Conservation (phyloP, 768 basidiomycete genomes). For the Naganishia friedmannii region DNA sequence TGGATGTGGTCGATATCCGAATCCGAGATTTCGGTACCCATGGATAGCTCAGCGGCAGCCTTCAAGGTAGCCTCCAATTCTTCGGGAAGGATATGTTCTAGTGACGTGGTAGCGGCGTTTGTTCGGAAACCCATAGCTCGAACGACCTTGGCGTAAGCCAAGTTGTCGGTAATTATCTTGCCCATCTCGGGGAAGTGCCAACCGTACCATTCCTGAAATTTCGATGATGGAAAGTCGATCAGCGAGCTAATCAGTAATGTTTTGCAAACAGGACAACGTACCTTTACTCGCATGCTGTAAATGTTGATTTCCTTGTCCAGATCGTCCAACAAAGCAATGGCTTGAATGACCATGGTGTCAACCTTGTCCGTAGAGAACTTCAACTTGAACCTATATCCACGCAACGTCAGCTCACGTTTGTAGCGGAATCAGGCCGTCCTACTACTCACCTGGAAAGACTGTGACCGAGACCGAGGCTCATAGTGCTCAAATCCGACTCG, state of each 20-base stretch:
- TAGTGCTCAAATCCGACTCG: conserved; percentile 76
- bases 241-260: background rate
- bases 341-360: conserved; percentile 99
- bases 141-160: conserved; percentile 93
- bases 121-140: conserved; percentile 96
- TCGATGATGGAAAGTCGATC: background rate
- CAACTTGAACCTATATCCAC: conserved; percentile 75
- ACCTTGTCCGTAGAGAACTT: conserved; percentile 99
- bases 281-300: conserved; percentile 98
- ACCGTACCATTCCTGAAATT: conserved; percentile 92
- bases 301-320: conserved; percentile 99
- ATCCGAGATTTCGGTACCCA: conserved; percentile 99
- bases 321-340: conserved; percentile 94
- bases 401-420: background rate
- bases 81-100: conserved; percentile 88
- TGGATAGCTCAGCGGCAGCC: conserved; percentile 93
- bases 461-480: conserved; percentile 96
- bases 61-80: conserved; percentile 93
- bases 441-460: conserved; percentile 78
- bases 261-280: conserved; percentile 50
- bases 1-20: conserved; percentile 95
- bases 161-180: conserved; percentile 95
- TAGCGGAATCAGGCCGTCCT: background rate
- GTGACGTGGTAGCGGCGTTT: conserved; percentile 79
- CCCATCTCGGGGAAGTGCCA: conserved; percentile 99